Evolutionary conservation across 768 basidiomycete genomes (phyloP).

Genomic region (Rhodocollybia butyracea): DNA sequence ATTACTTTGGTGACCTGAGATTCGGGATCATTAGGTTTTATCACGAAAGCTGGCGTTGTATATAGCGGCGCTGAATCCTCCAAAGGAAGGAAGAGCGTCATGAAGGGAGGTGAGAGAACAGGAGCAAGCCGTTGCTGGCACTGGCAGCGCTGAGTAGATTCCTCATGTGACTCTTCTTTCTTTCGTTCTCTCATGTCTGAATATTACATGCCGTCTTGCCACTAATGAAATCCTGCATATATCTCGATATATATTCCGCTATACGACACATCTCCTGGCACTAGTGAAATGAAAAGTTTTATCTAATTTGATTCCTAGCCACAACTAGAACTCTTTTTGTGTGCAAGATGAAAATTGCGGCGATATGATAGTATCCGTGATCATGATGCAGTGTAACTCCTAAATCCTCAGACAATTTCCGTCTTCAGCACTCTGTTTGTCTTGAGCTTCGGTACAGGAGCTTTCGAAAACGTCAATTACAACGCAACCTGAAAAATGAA

Average conservation of each 20-base stretch:
- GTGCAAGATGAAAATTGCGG: too few species aligned
- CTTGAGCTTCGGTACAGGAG: slow-evolving; percentile 89
- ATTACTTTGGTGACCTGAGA: slow-evolving; percentile 52
- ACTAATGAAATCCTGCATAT: too few species aligned
- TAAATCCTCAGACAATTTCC: slow-evolving; percentile 43
- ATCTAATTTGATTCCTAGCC: too few species aligned
- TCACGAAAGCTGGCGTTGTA: slow-evolving; percentile 53
- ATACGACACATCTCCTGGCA: too few species aligned
- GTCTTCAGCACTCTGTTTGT: slow-evolving; percentile 82
- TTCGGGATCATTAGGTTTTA: slow-evolving; percentile 39
- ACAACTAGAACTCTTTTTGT: too few species aligned
- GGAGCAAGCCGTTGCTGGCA: neutral
- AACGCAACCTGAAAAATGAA: slow-evolving; percentile 6
- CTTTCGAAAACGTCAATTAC: slow-evolving; percentile 37
- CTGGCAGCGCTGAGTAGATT: neutral
- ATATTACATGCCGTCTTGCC: too few species aligned
- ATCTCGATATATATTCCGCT: too few species aligned
- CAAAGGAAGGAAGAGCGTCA: slow-evolving; percentile 68
- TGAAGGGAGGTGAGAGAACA: slow-evolving; percentile 19
- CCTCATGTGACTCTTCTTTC: slow-evolving; percentile 6
- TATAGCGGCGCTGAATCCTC: slow-evolving; percentile 44
- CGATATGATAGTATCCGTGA: too few species aligned
- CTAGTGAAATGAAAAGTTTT: too few species aligned
- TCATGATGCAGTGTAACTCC: neutral
- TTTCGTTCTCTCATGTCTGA: too few species aligned